Base-by-base conservation (phyloP, 305 asterid species). In the Rubia peregrina region DNA sequence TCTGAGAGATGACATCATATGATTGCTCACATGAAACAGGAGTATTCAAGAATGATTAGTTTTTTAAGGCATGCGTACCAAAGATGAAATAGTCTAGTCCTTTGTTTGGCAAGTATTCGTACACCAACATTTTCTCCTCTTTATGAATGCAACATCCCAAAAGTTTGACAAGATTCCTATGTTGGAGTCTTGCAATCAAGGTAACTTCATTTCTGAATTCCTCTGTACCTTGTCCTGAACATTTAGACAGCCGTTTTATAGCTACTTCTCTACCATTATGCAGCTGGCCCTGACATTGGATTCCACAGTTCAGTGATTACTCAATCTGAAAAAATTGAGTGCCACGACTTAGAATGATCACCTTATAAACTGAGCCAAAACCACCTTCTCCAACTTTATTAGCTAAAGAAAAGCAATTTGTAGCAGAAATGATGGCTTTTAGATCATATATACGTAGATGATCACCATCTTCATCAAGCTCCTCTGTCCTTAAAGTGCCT, bases 331-430 rank as follows among this genome's bases (percentile, higher is more conserved):
- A 42, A 1, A 41, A 0, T 19, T 10, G 19, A 21, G 26, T 42
- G n/a, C 9, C 55, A 19, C 59, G n/a, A 65, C 21, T 21, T 5
- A 11, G 53, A 72, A 21, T 0, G 0, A 9, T 46, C 71, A 80
- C 86, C 86, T 82, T 82, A 43, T 79, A 82, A 33, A 82, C 84
- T 9, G 75, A 63, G 60, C 86, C 86, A 72, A 82, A 82, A 62
- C 86, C 86, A 10, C 86, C 86, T 77, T 77, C 78, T 60, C 84
- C 86, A 40, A 82, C 77, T 71, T 79, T 82, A 66, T 82, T 79
- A 12, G 84, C 73, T n/a, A 7, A 64, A n/a, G 80, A 67, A 68
- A 79, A 82, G 53, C 68, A 49, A 17, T 75, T 76, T 9, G 84
- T 82, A 22, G 84, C 86, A 9, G 71, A 59, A 72, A 61, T 68